Evolutionary conservation across 176 grass and related monocot genomes (phyloP).

Genomic region (Phyllostachys edulis): DNA sequence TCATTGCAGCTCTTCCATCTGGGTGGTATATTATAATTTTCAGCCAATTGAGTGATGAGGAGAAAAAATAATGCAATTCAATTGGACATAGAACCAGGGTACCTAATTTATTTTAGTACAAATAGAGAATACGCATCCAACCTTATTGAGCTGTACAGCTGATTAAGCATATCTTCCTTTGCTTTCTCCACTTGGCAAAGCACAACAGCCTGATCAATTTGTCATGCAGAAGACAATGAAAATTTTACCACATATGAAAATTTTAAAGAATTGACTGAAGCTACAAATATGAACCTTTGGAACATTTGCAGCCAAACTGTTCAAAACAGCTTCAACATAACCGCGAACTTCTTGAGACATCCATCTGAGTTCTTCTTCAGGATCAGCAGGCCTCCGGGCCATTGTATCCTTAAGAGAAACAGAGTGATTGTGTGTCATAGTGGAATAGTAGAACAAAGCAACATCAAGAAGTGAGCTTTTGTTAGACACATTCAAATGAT

Average conservation of each 20-base stretch:
- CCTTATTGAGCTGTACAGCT: conserved; percentile 78
- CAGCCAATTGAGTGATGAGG: neutral
- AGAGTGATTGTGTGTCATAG: neutral
- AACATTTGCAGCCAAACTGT: conserved; percentile 97
- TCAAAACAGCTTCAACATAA: conserved; percentile 97
- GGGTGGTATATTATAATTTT: neutral
- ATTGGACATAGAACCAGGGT: neutral
- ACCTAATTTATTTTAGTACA: conserved; percentile 21
- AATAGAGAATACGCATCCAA: conserved; percentile 32
- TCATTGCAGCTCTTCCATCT: conserved; percentile 11
- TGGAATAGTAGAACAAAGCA: conserved; percentile 7
- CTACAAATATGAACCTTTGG: conserved; percentile 65
- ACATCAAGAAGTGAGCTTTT: conserved; percentile 5
- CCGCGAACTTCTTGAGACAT: conserved; percentile 99
- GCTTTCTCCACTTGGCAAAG: conserved; percentile 94
- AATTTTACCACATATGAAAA: neutral
- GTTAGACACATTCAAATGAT: conserved; percentile 25
- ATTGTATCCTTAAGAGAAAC: conserved; percentile 57
- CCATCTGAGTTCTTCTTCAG: conserved; percentile 97
- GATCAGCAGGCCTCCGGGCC: conserved; percentile 80
- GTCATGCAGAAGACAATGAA: conserved; percentile 13
- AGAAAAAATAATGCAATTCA: neutral
- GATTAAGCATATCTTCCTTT: conserved; percentile 86
- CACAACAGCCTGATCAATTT: conserved; percentile 60
- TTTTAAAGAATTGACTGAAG: conserved; percentile 9